Conservation (phyloP, 192 early-diverging fungal genomes). For the Coemansia reversa region DNA sequence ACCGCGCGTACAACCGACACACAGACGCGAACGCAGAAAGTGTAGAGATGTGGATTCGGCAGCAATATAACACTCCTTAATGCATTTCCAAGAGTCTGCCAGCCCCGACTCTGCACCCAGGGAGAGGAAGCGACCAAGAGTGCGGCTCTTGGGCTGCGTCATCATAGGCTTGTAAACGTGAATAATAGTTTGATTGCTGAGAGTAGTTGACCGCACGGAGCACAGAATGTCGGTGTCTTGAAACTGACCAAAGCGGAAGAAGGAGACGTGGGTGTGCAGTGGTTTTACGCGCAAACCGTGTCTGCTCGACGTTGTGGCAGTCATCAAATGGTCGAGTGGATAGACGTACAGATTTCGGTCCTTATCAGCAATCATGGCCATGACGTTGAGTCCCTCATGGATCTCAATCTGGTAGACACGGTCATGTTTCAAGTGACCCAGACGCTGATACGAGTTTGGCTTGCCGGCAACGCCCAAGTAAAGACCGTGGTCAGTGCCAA, state of each 20-base stretch:
- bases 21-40: constrained; percentile 80
- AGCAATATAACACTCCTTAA: constrained; percentile 92
- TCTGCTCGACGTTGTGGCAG: constrained; percentile 30
- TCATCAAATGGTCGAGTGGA: constrained; percentile 57
- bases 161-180: constrained; percentile 73
- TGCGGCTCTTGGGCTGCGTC: constrained; percentile 47
- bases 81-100: constrained; percentile 53
- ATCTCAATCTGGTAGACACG: constrained; percentile 87
- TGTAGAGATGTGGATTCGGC: constrained; percentile 84
- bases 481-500: constrained; percentile 86
- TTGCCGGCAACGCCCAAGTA: constrained; percentile 68
- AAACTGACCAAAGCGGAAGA: constrained; percentile 70
- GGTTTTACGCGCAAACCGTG: constrained; percentile 45
- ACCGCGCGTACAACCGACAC: constrained; percentile 87
- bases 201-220: constrained; percentile 69
- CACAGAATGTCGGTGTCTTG: constrained; percentile 63
- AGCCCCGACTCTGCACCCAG: constrained; percentile 35
- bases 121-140: constrained; percentile 53
- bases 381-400: constrained; percentile 72
- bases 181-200: constrained; percentile 68
- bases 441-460: constrained; percentile 52
- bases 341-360: constrained; percentile 58
- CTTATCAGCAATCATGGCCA: constrained; percentile 81
- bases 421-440: constrained; percentile 65
- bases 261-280: constrained; percentile 63